phyloP scores from a whole-genome alignment of 345 rosid genomes.

The Heritiera littoralis region DNA sequence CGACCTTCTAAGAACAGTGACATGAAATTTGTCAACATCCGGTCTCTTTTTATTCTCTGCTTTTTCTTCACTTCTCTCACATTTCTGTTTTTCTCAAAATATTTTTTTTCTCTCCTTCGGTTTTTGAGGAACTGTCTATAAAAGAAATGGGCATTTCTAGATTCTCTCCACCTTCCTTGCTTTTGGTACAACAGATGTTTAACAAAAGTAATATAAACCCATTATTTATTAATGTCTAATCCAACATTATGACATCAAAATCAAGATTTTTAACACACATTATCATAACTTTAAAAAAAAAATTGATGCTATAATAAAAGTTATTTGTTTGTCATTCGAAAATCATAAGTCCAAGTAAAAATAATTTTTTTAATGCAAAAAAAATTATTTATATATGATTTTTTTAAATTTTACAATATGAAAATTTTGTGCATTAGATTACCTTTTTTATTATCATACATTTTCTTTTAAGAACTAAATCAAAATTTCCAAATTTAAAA shows the following conservation, averaged over 20 bases:
- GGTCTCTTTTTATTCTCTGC: conserved; percentile 93
- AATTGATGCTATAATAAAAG: no score
- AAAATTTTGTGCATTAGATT: no score
- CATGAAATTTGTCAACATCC: conserved; percentile 97
- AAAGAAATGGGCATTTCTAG: conserved; percentile 41
- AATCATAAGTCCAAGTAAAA: no score
- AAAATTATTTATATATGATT: no score
- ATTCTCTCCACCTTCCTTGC: conserved; percentile 54
- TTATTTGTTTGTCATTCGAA: no score
- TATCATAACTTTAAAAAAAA: no score
- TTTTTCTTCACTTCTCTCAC: conserved; percentile 43
- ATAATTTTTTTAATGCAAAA: no score
- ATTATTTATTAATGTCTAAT: not conserved
- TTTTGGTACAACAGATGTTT: conserved; percentile 30
- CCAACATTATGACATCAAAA: not conserved
- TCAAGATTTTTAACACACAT: no score
- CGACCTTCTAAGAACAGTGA: conserved; percentile 86
- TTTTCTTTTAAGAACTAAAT: no score
- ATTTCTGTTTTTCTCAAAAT: conserved; percentile 8
- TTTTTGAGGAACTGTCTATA: conserved; percentile 9
- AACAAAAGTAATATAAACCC: not conserved
- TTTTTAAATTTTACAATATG: no score
- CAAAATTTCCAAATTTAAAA: no score
- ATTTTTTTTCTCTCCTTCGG: not conserved
- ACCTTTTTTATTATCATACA: no score